Conservation (phyloP, 192 early-diverging fungal species). For the Powellomyces hirtus region DNA sequence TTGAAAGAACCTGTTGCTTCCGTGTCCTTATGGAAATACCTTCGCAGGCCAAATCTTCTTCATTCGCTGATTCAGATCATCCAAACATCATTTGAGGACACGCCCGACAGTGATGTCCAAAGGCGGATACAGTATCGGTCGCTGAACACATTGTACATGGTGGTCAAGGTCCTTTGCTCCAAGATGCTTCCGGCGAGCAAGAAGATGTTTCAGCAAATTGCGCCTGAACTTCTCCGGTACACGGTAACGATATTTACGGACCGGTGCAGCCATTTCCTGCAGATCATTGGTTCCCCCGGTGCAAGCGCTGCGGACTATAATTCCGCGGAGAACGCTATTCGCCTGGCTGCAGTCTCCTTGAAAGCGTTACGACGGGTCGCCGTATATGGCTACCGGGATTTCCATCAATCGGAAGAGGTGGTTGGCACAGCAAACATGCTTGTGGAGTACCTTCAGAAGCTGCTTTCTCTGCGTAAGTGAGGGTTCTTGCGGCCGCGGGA, state of each 20-base stretch:
- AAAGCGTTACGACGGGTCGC: conserved; percentile 77
- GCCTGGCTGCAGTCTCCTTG: conserved; percentile 62
- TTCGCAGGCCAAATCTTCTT: conserved; percentile 60
- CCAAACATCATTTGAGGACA: conserved; percentile 44
- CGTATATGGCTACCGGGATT: conserved; percentile 60
- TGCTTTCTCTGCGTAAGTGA: conserved; percentile 47
- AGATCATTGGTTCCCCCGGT: conserved; percentile 31
- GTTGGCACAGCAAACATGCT: conserved; percentile 34
- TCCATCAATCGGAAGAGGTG: conserved; percentile 53
- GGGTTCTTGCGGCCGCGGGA: too few relatives aligned
- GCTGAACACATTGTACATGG: conserved; percentile 71
- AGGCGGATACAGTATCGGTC: conserved; percentile 64
- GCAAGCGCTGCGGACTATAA: conserved; percentile 20
- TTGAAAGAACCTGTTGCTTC: neutral
- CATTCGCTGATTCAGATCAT: conserved; percentile 54
- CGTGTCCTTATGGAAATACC: conserved; percentile 2
- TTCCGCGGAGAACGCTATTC: conserved; percentile 45
- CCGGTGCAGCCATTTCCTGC: conserved; percentile 56
- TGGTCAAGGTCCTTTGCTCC: conserved; percentile 72
- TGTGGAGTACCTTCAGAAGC: conserved; percentile 55
- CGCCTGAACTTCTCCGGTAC: conserved; percentile 71
- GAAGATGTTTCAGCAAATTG: conserved; percentile 58
- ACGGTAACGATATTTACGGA: conserved; percentile 65
- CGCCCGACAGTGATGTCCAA: conserved; percentile 6
- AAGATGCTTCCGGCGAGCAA: conserved; percentile 63